A percentile compares a stretch with the other conserved stretches of the same genome.
phyloP scores from a whole-genome alignment of 2,329 filamentous ascomycete genomes.

The Grosmannia penicillata region DNA sequence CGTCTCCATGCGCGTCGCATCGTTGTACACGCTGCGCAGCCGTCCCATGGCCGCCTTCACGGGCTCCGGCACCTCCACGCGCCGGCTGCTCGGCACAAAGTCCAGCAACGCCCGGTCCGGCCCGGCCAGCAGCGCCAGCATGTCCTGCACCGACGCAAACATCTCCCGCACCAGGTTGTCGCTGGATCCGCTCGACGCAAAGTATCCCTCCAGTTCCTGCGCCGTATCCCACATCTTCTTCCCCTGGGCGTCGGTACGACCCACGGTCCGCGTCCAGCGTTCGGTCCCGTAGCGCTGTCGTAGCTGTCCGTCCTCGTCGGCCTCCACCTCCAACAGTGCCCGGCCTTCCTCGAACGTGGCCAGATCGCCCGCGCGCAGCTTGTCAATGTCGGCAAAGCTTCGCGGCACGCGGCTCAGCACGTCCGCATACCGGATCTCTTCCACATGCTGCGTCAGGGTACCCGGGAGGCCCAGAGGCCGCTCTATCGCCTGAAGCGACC shows the following conservation, averaged over 20 bases:
- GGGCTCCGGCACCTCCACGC: slow-evolving; percentile 63
- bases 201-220: slow-evolving; percentile 72
- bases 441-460: slow-evolving; percentile 73
- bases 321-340: slow-evolving; percentile 62
- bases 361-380: slow-evolving; percentile 67
- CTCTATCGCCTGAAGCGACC: slow-evolving; percentile 84
- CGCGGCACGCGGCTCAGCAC: slow-evolving; percentile 62
- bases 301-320: slow-evolving; percentile 66
- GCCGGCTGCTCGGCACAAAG: slow-evolving; percentile 74
- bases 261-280: slow-evolving; percentile 61
- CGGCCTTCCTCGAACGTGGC: slow-evolving; percentile 73
- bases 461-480: slow-evolving; percentile 86
- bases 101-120: slow-evolving; percentile 71
- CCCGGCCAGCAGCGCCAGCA: slow-evolving; percentile 63
- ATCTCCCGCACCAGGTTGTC: slow-evolving; percentile 58
- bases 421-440: slow-evolving; percentile 85
- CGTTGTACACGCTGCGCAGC: slow-evolving; percentile 68
- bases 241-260: slow-evolving; percentile 50
- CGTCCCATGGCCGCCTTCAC: slow-evolving; percentile 67
- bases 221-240: slow-evolving; percentile 60
- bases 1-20: slow-evolving; percentile 70
- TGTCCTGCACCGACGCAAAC: slow-evolving; percentile 57
- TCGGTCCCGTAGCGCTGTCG: slow-evolving; percentile 73
- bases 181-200: slow-evolving; percentile 46
- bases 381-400: slow-evolving; percentile 79